phyloP scores from a whole-genome alignment of 2,329 filamentous ascomycete species.

The Alternaria sp. region DNA sequence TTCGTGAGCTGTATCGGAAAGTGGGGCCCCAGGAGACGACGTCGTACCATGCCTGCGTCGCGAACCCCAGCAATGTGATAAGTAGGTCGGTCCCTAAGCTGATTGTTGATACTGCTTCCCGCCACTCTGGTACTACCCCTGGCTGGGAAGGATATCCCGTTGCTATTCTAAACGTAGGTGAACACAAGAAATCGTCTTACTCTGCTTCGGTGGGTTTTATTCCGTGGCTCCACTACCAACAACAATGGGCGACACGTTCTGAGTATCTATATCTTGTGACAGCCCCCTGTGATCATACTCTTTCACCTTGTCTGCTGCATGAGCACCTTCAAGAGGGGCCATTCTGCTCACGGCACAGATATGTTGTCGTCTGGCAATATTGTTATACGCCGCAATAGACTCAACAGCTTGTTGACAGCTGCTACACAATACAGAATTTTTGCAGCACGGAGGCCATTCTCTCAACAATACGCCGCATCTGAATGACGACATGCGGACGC shows the following conservation, averaged over 20 bases:
- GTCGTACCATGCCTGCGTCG: slow-evolving; percentile 9
- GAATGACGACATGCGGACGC: neutral
- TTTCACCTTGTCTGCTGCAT: too few species aligned
- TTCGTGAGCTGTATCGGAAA: slow-evolving; percentile 8
- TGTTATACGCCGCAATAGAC: too few species aligned
- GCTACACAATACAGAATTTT: too few species aligned
- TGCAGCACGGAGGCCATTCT: too few species aligned
- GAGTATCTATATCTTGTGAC: too few species aligned
- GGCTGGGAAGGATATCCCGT: slow-evolving; percentile 4
- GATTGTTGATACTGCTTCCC: slow-evolving; percentile 12
- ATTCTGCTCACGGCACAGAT: too few species aligned
- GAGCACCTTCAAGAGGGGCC: too few species aligned
- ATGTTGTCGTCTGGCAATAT: too few species aligned
- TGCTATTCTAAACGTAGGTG: slow-evolving; percentile 1
- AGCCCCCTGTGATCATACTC: too few species aligned
- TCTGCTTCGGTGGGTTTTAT: neutral
- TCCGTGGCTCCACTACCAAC: neutral
- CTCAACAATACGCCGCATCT: too few species aligned
- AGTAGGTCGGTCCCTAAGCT: slow-evolving; percentile 12
- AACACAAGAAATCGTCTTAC: neutral
- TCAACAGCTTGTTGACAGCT: too few species aligned
- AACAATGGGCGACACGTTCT: neutral
- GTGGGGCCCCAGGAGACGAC: slow-evolving; percentile 5
- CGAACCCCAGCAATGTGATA: slow-evolving; percentile 9
- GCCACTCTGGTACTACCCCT: slow-evolving; percentile 5